phyloP scores from a whole-genome alignment of 371 early-diverging fungal genomes.

The Rhizopus delemar region DNA sequence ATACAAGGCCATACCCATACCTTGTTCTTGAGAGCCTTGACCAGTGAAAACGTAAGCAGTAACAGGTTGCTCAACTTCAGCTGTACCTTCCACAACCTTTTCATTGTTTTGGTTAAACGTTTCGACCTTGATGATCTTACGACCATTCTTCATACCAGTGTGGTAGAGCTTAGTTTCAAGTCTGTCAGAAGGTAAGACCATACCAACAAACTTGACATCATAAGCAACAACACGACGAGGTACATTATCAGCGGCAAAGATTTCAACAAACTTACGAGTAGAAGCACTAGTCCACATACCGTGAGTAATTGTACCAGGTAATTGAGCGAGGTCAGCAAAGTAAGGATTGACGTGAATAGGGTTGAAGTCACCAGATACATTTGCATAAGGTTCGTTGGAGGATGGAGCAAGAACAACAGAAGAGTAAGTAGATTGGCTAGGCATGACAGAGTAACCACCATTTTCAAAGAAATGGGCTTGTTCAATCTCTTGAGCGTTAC shows the following conservation, averaged over 20 bases:
- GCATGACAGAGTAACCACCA: conserved; percentile 93
- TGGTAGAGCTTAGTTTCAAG: conserved; percentile 89
- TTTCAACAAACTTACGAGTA: conserved; percentile 93
- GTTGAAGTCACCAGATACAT: conserved; percentile 90
- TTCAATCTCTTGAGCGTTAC: conserved; percentile 79
- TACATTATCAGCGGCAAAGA: conserved; percentile 92
- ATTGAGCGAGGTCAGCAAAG: conserved; percentile 89
- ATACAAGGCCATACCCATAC: conserved; percentile 97
- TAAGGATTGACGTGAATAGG: conserved; percentile 97
- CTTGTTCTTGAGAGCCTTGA: conserved; percentile 94
- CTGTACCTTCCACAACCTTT: conserved; percentile 88
- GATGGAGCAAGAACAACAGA: conserved; percentile 80
- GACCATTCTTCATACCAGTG: conserved; percentile 96
- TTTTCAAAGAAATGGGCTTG: conserved; percentile 80
- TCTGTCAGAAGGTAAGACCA: conserved; percentile 87
- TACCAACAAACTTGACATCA: conserved; percentile 78
- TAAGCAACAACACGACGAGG: conserved; percentile 87
- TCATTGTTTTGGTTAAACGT: conserved; percentile 86
- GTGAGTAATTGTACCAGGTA: conserved; percentile 96
- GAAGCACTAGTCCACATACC: conserved; percentile 98
- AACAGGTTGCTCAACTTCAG: conserved; percentile 91
- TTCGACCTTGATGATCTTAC: conserved; percentile 92
- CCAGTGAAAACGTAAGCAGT: conserved; percentile 95
- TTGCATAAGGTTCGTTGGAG: conserved; percentile 87
- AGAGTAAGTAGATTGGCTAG: conserved; percentile 79